Conservation (phyloP, 1,284 basidiomycete genomes). For the Tremellales sp. region DNA sequence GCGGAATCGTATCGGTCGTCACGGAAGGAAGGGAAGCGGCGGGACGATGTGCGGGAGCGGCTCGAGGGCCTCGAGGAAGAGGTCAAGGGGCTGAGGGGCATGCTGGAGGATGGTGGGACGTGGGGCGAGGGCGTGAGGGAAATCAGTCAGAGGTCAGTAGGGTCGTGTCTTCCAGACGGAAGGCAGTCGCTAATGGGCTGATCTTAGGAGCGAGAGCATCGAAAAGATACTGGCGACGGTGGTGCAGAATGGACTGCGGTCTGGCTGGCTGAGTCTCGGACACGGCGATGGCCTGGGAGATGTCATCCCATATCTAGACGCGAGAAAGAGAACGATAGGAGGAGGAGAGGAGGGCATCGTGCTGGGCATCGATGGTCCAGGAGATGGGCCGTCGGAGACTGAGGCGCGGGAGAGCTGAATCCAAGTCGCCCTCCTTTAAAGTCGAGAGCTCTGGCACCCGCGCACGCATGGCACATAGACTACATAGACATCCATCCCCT, state of each 20-base stretch:
- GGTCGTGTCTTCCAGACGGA: not conserved
- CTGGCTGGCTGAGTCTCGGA: conserved; percentile 55
- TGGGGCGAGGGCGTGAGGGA: conserved; percentile 22
- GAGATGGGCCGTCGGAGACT: too few relatives aligned
- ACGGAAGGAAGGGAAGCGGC: conserved; percentile 65
- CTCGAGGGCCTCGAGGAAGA: conserved; percentile 54
- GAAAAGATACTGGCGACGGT: conserved; percentile 63
- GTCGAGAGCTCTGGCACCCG: too few relatives aligned
- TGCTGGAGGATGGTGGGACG: conserved; percentile 17
- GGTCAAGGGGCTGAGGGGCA: conserved; percentile 46
- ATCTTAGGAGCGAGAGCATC: conserved; percentile 51
- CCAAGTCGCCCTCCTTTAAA: too few relatives aligned
- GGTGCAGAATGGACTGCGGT: conserved; percentile 65
- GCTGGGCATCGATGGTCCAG: too few relatives aligned
- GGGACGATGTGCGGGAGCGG: conserved; percentile 70
- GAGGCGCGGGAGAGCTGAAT: too few relatives aligned
- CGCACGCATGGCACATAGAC: too few relatives aligned
- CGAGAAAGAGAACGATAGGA: too few relatives aligned
- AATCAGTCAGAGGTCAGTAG: conserved; percentile 31
- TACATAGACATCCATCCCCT: too few relatives aligned
- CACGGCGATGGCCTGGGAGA: conserved; percentile 24
- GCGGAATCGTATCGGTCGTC: conserved; percentile 75
- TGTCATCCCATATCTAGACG: conserved; percentile 21
- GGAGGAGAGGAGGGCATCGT: too few relatives aligned
- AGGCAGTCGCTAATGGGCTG: conserved; percentile 5